Evolutionary conservation across 192 early-diverging fungal genomes (phyloP), one percentile per base, ranked within the genome.

Genomic region (Entomortierella chlamydospora): DNA sequence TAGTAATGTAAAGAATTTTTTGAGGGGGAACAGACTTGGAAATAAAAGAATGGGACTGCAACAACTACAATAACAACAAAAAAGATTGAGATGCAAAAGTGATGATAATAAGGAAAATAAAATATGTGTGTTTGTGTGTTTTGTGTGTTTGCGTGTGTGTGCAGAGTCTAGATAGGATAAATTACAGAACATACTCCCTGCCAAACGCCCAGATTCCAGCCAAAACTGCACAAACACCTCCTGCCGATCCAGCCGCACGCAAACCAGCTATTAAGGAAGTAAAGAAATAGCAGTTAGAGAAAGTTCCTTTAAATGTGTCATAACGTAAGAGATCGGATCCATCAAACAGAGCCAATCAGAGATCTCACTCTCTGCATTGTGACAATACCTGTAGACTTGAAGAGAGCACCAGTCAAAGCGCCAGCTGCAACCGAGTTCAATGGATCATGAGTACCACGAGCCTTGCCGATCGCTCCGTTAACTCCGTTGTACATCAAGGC

Each of bases 401-500:
- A 95, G 34, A 95, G 70, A 64, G 89, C 88, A 45, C 93, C 93
- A 54, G 92, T 84, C 61, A 93, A 81, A 34, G 90, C 92, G 28
- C 91, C 93, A 10, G 91, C 91, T 51, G 86, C 88, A 26, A 93
- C 42, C 53, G 87, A 91, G 77, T 90, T 93, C 64, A 90, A 81
- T 50, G 87, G 80, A 70, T 93, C 91, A 31, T 90, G 88, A 22
- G 67, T 71, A 41, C 91, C 91, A 59, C 91, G 87, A 43, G 84
- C 82, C 53, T 64, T 74, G 66, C 88, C 87, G 63, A 95, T 91
- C 59, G 82, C 78, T 33, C 89, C 87, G 82, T 91, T 93, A 58
- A 90, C 85, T 61, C 85, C 87, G 73, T 93, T 95, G 84, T 95
- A 95, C 63, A 92, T 83, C 91, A 95, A 89, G n/a, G 90, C 93